A percentile compares a stretch with the other conserved stretches of the same genome.
Evolutionary conservation across 768 basidiomycete species (phyloP).

Genomic region (Trametes maxima): DNA sequence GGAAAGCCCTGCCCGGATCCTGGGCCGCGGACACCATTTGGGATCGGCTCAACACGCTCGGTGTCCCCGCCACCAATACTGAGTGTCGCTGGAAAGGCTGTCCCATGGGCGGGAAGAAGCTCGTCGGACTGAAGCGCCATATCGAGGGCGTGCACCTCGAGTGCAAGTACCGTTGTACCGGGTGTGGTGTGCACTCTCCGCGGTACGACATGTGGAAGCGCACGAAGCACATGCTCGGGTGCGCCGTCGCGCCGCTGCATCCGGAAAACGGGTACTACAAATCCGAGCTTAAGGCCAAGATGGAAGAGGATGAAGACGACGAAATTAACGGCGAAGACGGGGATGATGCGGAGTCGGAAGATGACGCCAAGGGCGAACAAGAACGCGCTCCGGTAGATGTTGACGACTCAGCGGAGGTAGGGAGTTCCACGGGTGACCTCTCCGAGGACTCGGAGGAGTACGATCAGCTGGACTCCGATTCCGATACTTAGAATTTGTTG

Average conservation of each 20-base stretch:
- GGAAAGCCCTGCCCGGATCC: not conserved
- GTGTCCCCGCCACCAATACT: not conserved
- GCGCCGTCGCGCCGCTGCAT: too few species aligned
- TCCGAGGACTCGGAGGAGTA: too few species aligned
- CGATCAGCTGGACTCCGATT: too few species aligned
- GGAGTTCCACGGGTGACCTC: not conserved
- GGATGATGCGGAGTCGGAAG: constrained; percentile 5
- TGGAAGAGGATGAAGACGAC: constrained; percentile 5
- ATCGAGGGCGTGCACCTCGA: constrained; percentile 12
- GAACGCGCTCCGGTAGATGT: not conserved
- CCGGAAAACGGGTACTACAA: too few species aligned
- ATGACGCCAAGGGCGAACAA: not conserved
- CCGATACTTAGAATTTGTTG: too few species aligned
- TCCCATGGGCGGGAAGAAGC: not conserved
- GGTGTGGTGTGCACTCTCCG: not conserved
- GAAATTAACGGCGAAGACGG: not conserved
- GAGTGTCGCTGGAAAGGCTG: constrained; percentile 10
- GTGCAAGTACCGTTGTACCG: too few species aligned
- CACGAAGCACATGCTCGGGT: too few species aligned
- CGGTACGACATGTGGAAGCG: not conserved
- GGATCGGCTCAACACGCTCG: not conserved
- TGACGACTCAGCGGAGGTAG: not conserved
- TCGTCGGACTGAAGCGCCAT: constrained; percentile 4
- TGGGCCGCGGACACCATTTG: not conserved
- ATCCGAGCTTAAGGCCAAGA: not conserved